Percentiles rank a stretch among this genome's conserved stretches.
Conservation (phyloP, 2,329 filamentous ascomycete species). For the Talaromyces pinophilus region DNA sequence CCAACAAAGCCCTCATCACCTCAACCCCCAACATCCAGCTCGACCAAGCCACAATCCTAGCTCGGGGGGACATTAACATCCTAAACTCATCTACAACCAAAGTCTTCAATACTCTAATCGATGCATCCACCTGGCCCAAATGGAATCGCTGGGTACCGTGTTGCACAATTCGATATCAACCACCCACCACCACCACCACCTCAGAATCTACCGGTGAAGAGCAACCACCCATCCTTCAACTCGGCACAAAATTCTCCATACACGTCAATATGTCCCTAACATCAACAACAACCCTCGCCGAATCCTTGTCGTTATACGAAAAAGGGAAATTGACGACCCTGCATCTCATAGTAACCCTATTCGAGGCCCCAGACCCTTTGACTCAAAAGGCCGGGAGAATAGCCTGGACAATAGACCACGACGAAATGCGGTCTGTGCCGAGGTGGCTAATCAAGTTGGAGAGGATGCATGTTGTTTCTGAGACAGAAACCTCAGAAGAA, state of each 20-base stretch:
- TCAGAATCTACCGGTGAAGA: not conserved
- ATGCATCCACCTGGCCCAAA: not conserved
- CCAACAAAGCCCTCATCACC: not conserved
- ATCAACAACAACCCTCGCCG: not conserved
- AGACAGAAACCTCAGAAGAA: not conserved
- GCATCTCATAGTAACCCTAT: not conserved
- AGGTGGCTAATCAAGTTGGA: not conserved
- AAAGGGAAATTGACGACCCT: not conserved
- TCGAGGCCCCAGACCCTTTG: not conserved
- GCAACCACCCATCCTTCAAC: not conserved
- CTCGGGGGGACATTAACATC: not conserved
- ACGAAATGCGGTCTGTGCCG: not conserved
- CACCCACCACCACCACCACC: not conserved
- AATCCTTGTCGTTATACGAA: not conserved
- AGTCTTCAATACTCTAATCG: not conserved
- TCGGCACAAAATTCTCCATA: not conserved
- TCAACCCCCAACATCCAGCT: not conserved
- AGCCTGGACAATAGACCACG: not conserved
- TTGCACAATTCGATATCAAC: not conserved
- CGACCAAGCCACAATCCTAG: not conserved
- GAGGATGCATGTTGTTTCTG: slow-evolving; percentile 2
- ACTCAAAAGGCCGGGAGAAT: not conserved
- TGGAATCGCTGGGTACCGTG: not conserved
- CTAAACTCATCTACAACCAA: not conserved
- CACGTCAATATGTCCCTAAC: not conserved